Evolutionary conservation across 768 basidiomycete species (phyloP).

Genomic region (Fistulinella prunicolor): DNA sequence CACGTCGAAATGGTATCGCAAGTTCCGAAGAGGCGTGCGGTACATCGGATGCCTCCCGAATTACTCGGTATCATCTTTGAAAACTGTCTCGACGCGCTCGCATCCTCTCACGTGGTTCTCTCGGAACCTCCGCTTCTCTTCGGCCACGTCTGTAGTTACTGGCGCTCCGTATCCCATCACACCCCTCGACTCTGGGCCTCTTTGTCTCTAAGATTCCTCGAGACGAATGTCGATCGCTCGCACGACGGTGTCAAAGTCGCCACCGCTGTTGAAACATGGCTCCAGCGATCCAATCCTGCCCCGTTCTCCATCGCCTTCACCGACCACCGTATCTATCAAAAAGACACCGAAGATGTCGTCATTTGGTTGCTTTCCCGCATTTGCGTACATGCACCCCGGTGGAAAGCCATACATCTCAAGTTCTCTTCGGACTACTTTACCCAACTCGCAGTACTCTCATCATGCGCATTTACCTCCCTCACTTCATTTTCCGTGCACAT

Average conservation of each 20-base stretch:
- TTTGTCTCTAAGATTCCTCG: conserved; percentile 22
- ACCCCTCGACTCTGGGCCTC: conserved; percentile 26
- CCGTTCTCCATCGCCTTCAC: conserved; percentile 25
- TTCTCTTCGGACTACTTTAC: conserved; percentile 28
- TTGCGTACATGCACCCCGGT: conserved; percentile 16
- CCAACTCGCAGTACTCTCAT: conserved; percentile 15
- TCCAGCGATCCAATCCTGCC: conserved; percentile 18
- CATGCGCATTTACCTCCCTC: conserved; percentile 21
- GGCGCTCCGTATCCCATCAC: conserved; percentile 19
- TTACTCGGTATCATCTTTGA: conserved; percentile 37
- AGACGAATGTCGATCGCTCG: conserved; percentile 20
- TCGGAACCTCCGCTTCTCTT: conserved; percentile 24
- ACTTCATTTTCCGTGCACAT: conserved; percentile 21
- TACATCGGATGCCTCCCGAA: conserved; percentile 30
- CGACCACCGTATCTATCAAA: conserved; percentile 26
- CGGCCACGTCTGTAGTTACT: conserved; percentile 23
- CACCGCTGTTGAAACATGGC: conserved; percentile 21
- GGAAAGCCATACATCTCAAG: conserved; percentile 26
- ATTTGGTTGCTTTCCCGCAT: conserved; percentile 20
- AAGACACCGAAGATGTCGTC: conserved; percentile 21
- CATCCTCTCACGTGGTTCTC: background rate
- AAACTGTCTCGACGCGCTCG: conserved; percentile 10
- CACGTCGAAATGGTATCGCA: background rate
- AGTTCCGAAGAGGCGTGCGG: background rate
- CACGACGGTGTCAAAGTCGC: conserved; percentile 15